Percentiles rank a stretch among this genome's conserved stretches.
These are phyloP conservation scores for Pyrenochaeta sp. DNA, from an alignment of 2,329 filamentous ascomycete genomes.

Conservation along the genomic window DNA sequence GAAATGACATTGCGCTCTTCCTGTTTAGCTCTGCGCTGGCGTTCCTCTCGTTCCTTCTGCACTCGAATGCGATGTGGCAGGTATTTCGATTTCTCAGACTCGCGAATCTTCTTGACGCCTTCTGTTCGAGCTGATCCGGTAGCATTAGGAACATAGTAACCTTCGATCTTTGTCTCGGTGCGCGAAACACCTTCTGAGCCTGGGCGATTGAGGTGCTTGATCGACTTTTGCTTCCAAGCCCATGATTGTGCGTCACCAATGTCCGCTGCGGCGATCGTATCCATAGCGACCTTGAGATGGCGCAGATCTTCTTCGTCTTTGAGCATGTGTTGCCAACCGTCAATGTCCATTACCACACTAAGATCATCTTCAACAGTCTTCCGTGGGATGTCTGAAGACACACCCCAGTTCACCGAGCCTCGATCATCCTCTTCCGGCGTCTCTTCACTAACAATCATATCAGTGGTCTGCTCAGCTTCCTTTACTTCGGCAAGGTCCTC, in stretches of 20 bases:
- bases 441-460: conserved; percentile 41
- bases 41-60: conserved; percentile 87
- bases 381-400: conserved; percentile 66
- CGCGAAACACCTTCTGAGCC: conserved; percentile 64
- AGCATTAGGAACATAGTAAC: conserved; percentile 83
- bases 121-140: conserved; percentile 91
- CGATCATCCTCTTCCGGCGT: conserved; percentile 49
- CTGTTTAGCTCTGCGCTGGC: conserved; percentile 77
- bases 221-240: conserved; percentile 76
- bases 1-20: conserved; percentile 56
- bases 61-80: conserved; percentile 97
- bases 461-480: conserved; percentile 31
- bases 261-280: conserved; percentile 55
- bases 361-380: conserved; percentile 73
- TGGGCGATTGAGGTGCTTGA: conserved; percentile 72
- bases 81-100: conserved; percentile 98
- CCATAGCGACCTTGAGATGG: conserved; percentile 63
- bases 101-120: conserved; percentile 92
- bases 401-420: conserved; percentile 66
- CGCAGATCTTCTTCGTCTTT: conserved; percentile 74
- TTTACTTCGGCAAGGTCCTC: conserved; percentile 41
- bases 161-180: conserved; percentile 64
- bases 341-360: conserved; percentile 70
- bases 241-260: conserved; percentile 69
- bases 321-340: conserved; percentile 73